Evolutionary conservation across 352 stramenopile genomes (phyloP).

Genomic region (Pythium rishiriense): DNA sequence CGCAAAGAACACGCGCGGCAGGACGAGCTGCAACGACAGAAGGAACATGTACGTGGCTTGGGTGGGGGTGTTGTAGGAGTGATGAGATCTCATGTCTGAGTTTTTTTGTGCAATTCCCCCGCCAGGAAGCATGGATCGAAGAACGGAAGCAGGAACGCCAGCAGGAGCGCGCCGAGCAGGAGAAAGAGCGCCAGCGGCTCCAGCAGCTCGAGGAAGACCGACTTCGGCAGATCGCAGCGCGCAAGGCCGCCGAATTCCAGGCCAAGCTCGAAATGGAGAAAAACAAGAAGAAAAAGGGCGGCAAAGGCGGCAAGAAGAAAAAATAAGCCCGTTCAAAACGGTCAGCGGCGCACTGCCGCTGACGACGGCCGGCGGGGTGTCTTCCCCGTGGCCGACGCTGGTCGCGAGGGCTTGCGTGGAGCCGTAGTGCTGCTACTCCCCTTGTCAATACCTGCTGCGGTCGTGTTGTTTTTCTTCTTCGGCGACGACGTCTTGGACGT

Average conservation of each 20-base stretch:
- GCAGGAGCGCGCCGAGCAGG: slow-evolving; percentile 32
- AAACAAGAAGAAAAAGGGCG: slow-evolving; percentile 83
- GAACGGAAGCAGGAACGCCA: slow-evolving; percentile 64
- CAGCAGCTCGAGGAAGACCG: slow-evolving; percentile 67
- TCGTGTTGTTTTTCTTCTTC: neutral
- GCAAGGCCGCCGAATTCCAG: slow-evolving; percentile 71
- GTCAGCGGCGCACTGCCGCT: too few species aligned
- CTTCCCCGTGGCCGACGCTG: neutral
- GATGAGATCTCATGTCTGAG: neutral
- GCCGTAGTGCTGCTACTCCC: neutral
- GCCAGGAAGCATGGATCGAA: slow-evolving; percentile 74
- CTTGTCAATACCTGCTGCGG: neutral
- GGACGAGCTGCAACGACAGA: slow-evolving; percentile 44
- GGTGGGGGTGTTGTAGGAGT: neutral
- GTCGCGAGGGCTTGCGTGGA: neutral
- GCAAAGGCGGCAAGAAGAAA: slow-evolving; percentile 56
- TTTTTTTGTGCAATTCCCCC: neutral
- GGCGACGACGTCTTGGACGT: slow-evolving; percentile 28
- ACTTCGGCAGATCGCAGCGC: slow-evolving; percentile 58
- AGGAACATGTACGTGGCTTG: slow-evolving; percentile 47
- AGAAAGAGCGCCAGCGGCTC: slow-evolving; percentile 40
- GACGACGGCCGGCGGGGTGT: too few species aligned
- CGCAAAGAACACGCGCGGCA: slow-evolving; percentile 52
- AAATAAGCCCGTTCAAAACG: slow-evolving; percentile 24
- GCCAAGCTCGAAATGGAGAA: slow-evolving; percentile 77